Percentiles rank a stretch among this genome's conserved stretches.
These are phyloP conservation scores for Amoebophrya sp. DNA, from an alignment of 169 alveolate genomes.

Conservation along the genomic window DNA sequence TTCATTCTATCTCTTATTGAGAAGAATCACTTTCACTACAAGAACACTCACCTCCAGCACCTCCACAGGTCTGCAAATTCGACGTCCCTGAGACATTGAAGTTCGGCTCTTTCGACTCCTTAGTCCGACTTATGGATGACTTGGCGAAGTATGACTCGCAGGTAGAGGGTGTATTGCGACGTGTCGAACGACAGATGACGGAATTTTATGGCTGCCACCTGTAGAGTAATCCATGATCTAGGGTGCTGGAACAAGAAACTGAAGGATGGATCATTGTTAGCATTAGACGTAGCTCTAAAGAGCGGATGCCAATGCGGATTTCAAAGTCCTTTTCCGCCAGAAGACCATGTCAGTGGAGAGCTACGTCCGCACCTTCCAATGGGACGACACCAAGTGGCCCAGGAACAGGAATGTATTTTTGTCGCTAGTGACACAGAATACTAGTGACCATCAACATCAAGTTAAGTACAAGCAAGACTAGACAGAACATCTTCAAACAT, in stretches of 20 bases:
- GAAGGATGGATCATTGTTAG: too few species aligned
- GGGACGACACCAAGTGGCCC: conserved; percentile 75
- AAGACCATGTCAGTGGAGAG: conserved; percentile 52
- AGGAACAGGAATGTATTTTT: conserved; percentile 52
- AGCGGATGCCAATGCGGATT: conserved; percentile 47
- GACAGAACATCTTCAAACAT: too few species aligned
- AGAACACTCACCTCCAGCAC: background rate
- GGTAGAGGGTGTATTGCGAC: conserved; percentile 58
- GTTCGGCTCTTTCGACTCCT: conserved; percentile 61
- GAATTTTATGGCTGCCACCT: too few species aligned
- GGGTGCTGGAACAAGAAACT: too few species aligned
- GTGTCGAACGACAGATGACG: conserved; percentile 57
- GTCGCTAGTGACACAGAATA: background rate
- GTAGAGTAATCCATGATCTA: too few species aligned
- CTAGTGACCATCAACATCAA: too few species aligned
- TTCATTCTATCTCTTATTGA: background rate
- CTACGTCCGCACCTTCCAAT: conserved; percentile 58
- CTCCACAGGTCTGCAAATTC: conserved; percentile 52
- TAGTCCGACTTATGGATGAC: conserved; percentile 55
- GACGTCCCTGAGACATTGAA: conserved; percentile 58
- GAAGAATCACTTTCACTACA: background rate
- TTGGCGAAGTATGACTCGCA: conserved; percentile 55
- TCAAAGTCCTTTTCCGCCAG: conserved; percentile 34
- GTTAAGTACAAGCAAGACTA: too few species aligned
- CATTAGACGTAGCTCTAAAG: too few species aligned